A percentile compares a stretch with the other conserved stretches of the same genome.
Evolutionary conservation across 2,329 filamentous ascomycete genomes (phyloP).

Genomic region (Stagonosporopsis rhizophila): DNA sequence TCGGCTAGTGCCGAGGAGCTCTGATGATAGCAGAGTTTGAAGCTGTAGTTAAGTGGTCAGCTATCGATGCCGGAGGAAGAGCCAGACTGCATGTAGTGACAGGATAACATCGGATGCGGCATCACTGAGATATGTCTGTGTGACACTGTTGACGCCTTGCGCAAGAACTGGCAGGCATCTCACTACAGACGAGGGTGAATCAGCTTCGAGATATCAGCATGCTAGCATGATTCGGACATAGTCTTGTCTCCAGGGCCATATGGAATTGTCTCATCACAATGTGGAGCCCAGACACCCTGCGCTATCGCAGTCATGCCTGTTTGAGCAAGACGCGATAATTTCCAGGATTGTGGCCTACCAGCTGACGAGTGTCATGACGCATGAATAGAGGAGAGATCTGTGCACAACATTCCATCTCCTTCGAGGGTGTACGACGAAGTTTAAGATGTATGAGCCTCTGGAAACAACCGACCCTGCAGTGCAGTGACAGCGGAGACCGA

Average conservation of each 20-base stretch:
- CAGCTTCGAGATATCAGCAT: slow-evolving; percentile 16
- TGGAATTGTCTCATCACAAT: slow-evolving; percentile 25
- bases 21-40: slow-evolving; percentile 14
- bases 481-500: slow-evolving; percentile 26
- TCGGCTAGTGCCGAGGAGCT: slow-evolving; percentile 36
- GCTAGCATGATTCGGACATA: slow-evolving; percentile 32
- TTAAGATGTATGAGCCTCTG: slow-evolving; percentile 21
- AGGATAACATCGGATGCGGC: background rate
- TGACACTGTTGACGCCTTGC: slow-evolving; percentile 3
- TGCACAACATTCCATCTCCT: slow-evolving; percentile 13
- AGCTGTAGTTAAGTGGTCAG: slow-evolving; percentile 3
- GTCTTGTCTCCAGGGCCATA: slow-evolving; percentile 22
- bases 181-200: slow-evolving; percentile 19
- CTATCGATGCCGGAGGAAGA: slow-evolving; percentile 1
- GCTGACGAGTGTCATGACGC: slow-evolving; percentile 29
- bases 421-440: slow-evolving; percentile 22
- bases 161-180: slow-evolving; percentile 9
- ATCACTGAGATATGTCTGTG: slow-evolving; percentile 6
- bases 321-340: slow-evolving; percentile 22
- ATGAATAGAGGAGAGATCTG: slow-evolving; percentile 12
- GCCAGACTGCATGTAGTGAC: background rate
- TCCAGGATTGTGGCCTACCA: slow-evolving; percentile 17
- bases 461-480: slow-evolving; percentile 32
- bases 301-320: slow-evolving; percentile 29
- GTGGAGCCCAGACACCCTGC: slow-evolving; percentile 31